phyloP scores from a whole-genome alignment of 2,329 filamentous ascomycete genomes.

The Neofusicoccum umdonicola region DNA sequence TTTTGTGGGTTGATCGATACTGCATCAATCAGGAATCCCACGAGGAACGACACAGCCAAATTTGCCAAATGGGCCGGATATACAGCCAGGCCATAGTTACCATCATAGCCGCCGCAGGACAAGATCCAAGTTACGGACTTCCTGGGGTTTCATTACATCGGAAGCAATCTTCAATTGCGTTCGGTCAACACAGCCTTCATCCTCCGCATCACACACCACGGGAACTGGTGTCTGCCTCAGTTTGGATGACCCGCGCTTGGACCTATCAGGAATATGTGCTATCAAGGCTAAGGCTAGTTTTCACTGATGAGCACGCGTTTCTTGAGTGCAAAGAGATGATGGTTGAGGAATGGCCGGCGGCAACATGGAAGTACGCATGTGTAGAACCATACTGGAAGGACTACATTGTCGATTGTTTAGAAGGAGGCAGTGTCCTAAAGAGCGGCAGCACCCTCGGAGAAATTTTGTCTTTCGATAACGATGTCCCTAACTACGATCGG shows the following conservation, averaged over 20 bases:
- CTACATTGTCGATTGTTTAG: too few relatives aligned
- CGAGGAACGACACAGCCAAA: conserved; percentile 14
- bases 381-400: too few relatives aligned
- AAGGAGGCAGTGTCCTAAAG: too few relatives aligned
- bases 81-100: conserved; percentile 19
- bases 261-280: conserved; percentile 19
- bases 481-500: too few relatives aligned
- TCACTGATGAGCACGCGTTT: neutral
- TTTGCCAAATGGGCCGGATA: conserved; percentile 19
- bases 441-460: too few relatives aligned
- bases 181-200: neutral
- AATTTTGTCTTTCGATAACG: too few relatives aligned
- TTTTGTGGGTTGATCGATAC: conserved; percentile 22
- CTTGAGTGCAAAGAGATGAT: neutral
- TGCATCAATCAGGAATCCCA: conserved; percentile 20
- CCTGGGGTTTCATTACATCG: neutral
- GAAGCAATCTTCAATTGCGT: neutral
- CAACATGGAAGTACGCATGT: neutral
- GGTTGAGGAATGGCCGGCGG: neutral
- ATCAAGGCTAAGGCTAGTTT: conserved; percentile 13
- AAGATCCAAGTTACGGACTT: conserved; percentile 21
- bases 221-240: neutral
- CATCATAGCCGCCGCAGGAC: conserved; percentile 20
- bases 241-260: conserved; percentile 18
- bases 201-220: conserved; percentile 25